Evolutionary conservation across 2,329 filamentous ascomycete genomes (phyloP), one percentile per base, ranked within the genome.

Genomic region (Botrytis fragariae): DNA sequence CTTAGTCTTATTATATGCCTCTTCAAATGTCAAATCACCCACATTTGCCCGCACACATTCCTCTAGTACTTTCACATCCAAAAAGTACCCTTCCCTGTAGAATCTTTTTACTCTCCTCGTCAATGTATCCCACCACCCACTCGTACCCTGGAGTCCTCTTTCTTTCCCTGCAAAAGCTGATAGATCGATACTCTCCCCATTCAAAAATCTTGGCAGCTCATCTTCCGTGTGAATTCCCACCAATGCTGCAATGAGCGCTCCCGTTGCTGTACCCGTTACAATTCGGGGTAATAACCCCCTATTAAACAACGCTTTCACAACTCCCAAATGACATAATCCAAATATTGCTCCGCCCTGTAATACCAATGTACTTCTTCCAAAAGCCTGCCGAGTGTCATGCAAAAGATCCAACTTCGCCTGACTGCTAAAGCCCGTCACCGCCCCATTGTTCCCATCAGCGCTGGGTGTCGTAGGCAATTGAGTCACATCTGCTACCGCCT

Each of bases 321-420:
- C 94, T 10, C 95, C 95, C 7, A 98, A 82, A 82, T 98, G 95
- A 78, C 93, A 97, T 16, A 97, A 84, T 2, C 95, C 95, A 79
- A 98, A 97, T 73, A 97, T 95, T 60, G 94, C 93, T 22, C 95
- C 95, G 65, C 95, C 95, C 81, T 98, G 94, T 1, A 98, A 83
- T 7, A 98, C 92, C 37, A 98, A 86, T 0, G 93, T 94, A 72
- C 91, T 96, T 76, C 94, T 87, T 16, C 95, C 95, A 83, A 97
- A 97, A 0, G 94, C 93, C 81, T 96, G 93, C 18, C 95, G 87
- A 16, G 94, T 94, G 82, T 97, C 93, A 78, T 96, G 93, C 70
- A 97, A 86, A 73, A 97, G 89, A 82, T 97, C 93, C 72, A 97
- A 85, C 83, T 97, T 97, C 73, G 90, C 78, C 72, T 82, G 81